Evolutionary conservation across 2,329 filamentous ascomycete species (phyloP).

Genomic region (Colletotrichum lupini): DNA sequence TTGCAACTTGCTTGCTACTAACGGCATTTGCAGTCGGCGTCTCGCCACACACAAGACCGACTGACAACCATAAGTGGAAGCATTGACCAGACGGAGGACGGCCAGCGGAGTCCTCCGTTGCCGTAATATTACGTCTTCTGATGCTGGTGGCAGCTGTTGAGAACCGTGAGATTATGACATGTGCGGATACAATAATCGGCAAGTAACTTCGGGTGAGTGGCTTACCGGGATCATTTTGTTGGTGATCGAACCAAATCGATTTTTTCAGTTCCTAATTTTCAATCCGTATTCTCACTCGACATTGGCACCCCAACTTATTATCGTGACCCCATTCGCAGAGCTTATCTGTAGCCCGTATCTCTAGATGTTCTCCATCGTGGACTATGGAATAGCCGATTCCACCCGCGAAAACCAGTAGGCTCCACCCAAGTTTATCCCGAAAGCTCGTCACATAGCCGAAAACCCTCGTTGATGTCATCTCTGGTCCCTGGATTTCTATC

Average conservation of each 20-base stretch:
- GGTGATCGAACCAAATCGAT: neutral
- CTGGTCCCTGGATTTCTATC: slow-evolving; percentile 8
- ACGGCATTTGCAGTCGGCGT: neutral
- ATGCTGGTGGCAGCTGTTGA: neutral
- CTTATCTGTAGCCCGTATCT: neutral
- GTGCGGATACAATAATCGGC: neutral
- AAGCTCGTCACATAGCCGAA: slow-evolving; percentile 32
- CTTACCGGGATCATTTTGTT: neutral
- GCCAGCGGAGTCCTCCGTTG: slow-evolving; percentile 15
- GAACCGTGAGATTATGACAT: slow-evolving; percentile 16
- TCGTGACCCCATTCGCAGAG: slow-evolving; percentile 7
- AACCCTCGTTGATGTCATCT: slow-evolving; percentile 36
- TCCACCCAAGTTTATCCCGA: slow-evolving; percentile 30
- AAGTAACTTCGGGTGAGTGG: slow-evolving; percentile 1
- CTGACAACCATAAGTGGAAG: too few relatives aligned
- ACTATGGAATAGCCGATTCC: slow-evolving; percentile 23
- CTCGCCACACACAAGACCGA: slow-evolving; percentile 6
- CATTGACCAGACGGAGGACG: neutral
- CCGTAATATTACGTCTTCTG: neutral
- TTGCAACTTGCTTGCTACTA: neutral
- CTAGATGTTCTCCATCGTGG: slow-evolving; percentile 8
- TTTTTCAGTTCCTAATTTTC: neutral
- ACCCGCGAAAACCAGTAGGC: slow-evolving; percentile 26
- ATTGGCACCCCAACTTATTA: neutral
- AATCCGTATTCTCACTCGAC: neutral